phyloP scores from a whole-genome alignment of 2,329 filamentous ascomycete genomes.

The Aureobasidium sp. region DNA sequence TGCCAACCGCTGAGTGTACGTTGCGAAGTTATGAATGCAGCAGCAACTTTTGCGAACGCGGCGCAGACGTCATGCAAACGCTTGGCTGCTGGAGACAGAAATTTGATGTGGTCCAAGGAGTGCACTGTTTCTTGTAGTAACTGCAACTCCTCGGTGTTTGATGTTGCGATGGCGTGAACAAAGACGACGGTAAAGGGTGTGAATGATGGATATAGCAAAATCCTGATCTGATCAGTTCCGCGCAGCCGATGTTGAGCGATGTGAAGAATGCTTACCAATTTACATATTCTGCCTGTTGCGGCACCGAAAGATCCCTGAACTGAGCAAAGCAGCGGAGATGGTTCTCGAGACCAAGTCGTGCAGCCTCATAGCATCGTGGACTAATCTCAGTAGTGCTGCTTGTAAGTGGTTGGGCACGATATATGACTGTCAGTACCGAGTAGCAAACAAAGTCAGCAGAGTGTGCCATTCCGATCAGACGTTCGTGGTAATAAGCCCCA shows the following conservation, averaged over 20 bases:
- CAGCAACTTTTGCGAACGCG: constrained; percentile 15
- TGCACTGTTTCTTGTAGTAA: constrained; percentile 15
- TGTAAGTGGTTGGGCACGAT: constrained; percentile 15
- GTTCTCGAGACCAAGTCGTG: constrained; percentile 13
- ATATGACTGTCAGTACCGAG: constrained; percentile 16
- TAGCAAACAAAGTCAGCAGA: constrained; percentile 17
- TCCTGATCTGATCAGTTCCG: background rate
- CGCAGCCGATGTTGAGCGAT: background rate
- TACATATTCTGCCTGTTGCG: constrained; percentile 14
- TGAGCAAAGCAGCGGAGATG: constrained; percentile 16
- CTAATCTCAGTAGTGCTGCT: constrained; percentile 16
- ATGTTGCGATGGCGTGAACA: constrained; percentile 16
- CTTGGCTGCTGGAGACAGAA: constrained; percentile 13
- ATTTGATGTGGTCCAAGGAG: constrained; percentile 14
- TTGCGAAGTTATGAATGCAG: constrained; percentile 15
- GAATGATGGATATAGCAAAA: constrained; percentile 17
- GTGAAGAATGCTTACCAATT: background rate
- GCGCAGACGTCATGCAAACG: constrained; percentile 17
- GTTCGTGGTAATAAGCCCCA: constrained; percentile 8
- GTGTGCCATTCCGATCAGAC: constrained; percentile 8
- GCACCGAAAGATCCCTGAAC: background rate
- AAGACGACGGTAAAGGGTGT: constrained; percentile 17
- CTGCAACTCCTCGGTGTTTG: constrained; percentile 7
- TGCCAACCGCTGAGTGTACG: constrained; percentile 15
- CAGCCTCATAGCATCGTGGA: constrained; percentile 17